phyloP scores from a whole-genome alignment of 2,329 filamentous ascomycete species.

The Herpotrichia juniperi region DNA sequence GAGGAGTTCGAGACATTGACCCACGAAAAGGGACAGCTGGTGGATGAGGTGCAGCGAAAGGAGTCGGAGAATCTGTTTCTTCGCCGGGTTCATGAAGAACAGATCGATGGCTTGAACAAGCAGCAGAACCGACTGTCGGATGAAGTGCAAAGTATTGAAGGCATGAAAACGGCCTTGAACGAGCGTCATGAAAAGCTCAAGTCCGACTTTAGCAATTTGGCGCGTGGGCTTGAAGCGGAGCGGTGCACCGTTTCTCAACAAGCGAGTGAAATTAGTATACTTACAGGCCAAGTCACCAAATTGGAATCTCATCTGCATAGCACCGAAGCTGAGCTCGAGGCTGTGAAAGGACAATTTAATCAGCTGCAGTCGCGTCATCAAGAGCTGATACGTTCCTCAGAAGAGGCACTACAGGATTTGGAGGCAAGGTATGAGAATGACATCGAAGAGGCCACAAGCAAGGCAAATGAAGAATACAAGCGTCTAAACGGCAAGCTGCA shows the following conservation, averaged over 20 bases:
- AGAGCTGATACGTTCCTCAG: conserved; percentile 7
- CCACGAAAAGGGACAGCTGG: conserved; percentile 3
- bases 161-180: conserved; percentile 13
- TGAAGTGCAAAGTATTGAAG: conserved; percentile 16
- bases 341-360: conserved; percentile 16
- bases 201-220: conserved; percentile 25
- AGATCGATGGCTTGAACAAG: conserved; percentile 10
- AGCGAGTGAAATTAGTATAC: conserved; percentile 26
- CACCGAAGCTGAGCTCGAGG: conserved; percentile 24
- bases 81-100: conserved; percentile 5
- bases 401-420: conserved; percentile 14
- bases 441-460: conserved; percentile 16
- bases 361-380: conserved; percentile 7
- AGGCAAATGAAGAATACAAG: conserved; percentile 18
- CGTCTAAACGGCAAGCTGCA: conserved; percentile 26
- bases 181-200: conserved; percentile 40
- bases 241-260: conserved; percentile 14
- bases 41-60: neutral
- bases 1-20: conserved; percentile 49
- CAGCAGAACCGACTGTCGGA: conserved; percentile 12
- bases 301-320: conserved; percentile 25
- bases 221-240: conserved; percentile 31
- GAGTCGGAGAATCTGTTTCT: conserved; percentile 20
- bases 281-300: conserved; percentile 23
- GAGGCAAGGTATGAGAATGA: conserved; percentile 23